phyloP scores from a whole-genome alignment of 2,329 filamentous ascomycete genomes.

The Diaporthe aspalathi region DNA sequence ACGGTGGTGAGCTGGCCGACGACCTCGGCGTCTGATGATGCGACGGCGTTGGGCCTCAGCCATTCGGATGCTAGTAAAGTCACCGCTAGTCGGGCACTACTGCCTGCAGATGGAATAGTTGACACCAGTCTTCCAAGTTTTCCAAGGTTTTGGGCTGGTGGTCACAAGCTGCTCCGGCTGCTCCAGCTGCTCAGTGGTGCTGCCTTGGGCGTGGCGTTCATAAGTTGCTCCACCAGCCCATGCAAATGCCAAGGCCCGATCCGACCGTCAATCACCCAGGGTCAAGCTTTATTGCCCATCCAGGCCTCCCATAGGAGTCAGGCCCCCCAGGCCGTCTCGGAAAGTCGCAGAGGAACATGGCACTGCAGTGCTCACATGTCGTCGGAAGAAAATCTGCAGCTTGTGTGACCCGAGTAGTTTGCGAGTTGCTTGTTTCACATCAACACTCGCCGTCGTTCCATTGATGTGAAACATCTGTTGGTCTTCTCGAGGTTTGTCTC shows the following conservation, averaged over 20 bases:
- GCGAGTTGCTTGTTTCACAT: slow-evolving; percentile 16
- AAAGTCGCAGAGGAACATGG: neutral
- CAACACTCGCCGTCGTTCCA: slow-evolving; percentile 7
- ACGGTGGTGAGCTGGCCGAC: slow-evolving; percentile 1
- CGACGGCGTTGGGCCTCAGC: slow-evolving; percentile 1
- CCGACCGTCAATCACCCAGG: slow-evolving; percentile 22
- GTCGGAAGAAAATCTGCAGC: slow-evolving; percentile 5
- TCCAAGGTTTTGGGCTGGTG: slow-evolving; percentile 21
- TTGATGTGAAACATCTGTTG: slow-evolving; percentile 12
- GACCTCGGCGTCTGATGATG: slow-evolving; percentile 17
- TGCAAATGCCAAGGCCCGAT: slow-evolving; percentile 27
- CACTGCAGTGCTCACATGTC: neutral
- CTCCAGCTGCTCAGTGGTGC: neutral
- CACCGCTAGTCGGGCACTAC: slow-evolving; percentile 26
- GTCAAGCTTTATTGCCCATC: slow-evolving; percentile 19
- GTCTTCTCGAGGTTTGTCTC: slow-evolving; percentile 4
- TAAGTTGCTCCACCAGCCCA: slow-evolving; percentile 16
- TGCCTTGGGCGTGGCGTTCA: slow-evolving; percentile 12
- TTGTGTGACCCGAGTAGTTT: slow-evolving; percentile 22
- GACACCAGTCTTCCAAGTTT: slow-evolving; percentile 27
- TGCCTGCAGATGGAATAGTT: slow-evolving; percentile 13
- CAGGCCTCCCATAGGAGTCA: slow-evolving; percentile 4
- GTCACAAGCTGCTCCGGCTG: slow-evolving; percentile 5
- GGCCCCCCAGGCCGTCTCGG: neutral
- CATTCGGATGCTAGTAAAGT: slow-evolving; percentile 25